phyloP scores from a whole-genome alignment of 371 early-diverging fungal genomes.

The Phascolomyces articulosus region DNA sequence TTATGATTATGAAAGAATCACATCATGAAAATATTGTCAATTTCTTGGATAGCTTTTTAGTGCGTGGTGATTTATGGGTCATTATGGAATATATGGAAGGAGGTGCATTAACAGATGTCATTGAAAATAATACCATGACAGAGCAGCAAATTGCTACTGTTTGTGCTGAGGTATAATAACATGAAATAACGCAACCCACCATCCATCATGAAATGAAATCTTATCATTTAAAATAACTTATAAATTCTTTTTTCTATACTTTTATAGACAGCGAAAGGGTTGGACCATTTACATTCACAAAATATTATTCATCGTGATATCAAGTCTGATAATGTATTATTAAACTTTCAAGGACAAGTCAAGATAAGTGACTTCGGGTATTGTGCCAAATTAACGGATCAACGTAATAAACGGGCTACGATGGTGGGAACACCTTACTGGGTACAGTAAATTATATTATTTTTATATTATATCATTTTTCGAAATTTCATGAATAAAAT shows the following conservation, averaged over 20 bases:
- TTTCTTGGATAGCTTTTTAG: constrained; percentile 89
- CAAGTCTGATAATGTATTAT: constrained; percentile 93
- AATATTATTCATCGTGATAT: constrained; percentile 98
- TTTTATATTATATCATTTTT: not conserved
- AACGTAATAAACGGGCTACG: constrained; percentile 84
- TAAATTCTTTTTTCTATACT: not conserved
- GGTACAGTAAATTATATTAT: not conserved
- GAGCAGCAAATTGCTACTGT: constrained; percentile 94
- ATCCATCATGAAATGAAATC: too few relatives aligned
- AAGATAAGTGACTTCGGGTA: constrained; percentile 95
- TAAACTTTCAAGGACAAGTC: constrained; percentile 89
- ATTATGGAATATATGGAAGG: constrained; percentile 99
- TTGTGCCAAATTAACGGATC: constrained; percentile 85
- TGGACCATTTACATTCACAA: constrained; percentile 90
- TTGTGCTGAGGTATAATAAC: constrained; percentile 83
- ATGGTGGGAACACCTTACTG: constrained; percentile 95
- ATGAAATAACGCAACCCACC: too few relatives aligned
- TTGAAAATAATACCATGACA: constrained; percentile 89
- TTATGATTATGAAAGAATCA: constrained; percentile 94
- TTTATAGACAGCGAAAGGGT: constrained; percentile 75
- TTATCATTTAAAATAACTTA: too few relatives aligned
- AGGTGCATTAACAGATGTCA: constrained; percentile 95
- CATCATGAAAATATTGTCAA: constrained; percentile 96
- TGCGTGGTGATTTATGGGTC: constrained; percentile 92
- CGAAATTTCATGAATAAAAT: not conserved